phyloP scores from a whole-genome alignment of 2,329 filamentous ascomycete species.

The Botrytis squamosa region DNA sequence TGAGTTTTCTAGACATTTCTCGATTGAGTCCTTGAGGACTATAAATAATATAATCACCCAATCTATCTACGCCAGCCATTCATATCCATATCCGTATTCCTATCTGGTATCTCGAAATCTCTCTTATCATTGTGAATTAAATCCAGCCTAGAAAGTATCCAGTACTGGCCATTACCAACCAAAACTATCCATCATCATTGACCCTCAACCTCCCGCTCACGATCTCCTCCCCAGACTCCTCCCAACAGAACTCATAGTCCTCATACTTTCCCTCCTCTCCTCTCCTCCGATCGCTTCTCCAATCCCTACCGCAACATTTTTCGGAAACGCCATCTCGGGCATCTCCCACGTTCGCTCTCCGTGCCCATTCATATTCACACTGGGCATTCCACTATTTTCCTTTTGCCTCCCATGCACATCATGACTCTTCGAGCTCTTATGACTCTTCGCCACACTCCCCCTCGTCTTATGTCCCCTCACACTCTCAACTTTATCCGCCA shows the following conservation, averaged over 20 bases:
- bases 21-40: too few species aligned
- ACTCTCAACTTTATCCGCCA: not conserved
- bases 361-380: conserved; percentile 14
- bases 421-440: conserved; percentile 18
- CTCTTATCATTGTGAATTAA: not conserved
- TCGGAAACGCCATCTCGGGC: conserved; percentile 22
- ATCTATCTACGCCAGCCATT: not conserved
- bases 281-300: conserved; percentile 14
- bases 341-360: conserved; percentile 29
- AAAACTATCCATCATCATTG: not conserved
- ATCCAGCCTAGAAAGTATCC: not conserved
- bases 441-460: conserved; percentile 21
- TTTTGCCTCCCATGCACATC: not conserved
- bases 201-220: not conserved
- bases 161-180: not conserved
- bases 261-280: conserved; percentile 11
- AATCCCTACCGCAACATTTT: not conserved
- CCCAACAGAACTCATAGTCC: conserved; percentile 15
- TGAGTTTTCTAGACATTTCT: not conserved
- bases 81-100: not conserved
- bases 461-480: conserved; percentile 22
- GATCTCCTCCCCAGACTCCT: conserved; percentile 15
- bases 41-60: not conserved
- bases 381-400: not conserved
- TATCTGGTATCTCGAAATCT: not conserved